A percentile compares a stretch with the other conserved stretches of the same genome.
These are phyloP conservation scores for Mycena albidolilacea DNA, from an alignment of 768 basidiomycete species.

Conservation along the genomic window DNA sequence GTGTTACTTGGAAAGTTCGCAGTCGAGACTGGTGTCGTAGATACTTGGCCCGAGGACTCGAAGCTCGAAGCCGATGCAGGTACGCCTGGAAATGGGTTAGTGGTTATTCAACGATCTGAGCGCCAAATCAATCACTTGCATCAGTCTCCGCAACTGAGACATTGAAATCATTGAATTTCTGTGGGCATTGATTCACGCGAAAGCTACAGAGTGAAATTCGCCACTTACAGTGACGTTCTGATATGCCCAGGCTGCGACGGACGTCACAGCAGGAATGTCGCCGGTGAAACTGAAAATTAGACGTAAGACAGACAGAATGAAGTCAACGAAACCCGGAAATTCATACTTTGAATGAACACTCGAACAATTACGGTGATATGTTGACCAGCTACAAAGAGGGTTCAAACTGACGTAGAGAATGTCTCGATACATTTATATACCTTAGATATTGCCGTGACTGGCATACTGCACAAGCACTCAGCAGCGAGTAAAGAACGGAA, in stretches of 20 bases:
- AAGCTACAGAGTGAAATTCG: not conserved
- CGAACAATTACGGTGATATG: conserved; percentile 10
- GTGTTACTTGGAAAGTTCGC: not conserved
- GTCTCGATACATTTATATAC: not conserved
- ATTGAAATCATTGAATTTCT: conserved; percentile 14
- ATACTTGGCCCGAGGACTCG: not conserved
- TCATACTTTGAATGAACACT: not conserved
- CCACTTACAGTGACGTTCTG: conserved; percentile 21
- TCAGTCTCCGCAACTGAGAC: not conserved
- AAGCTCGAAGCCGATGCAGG: not conserved
- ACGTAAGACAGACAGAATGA: not conserved
- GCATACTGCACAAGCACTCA: conserved; percentile 51
- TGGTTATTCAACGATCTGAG: not conserved
- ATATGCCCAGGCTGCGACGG: conserved; percentile 20
- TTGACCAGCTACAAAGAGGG: conserved; percentile 5
- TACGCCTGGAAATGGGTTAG: not conserved
- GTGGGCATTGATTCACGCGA: not conserved
- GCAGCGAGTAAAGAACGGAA: conserved; percentile 50
- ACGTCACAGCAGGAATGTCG: not conserved
- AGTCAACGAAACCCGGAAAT: not conserved
- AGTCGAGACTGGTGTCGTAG: not conserved
- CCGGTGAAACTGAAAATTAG: not conserved
- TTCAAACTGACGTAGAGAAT: not conserved
- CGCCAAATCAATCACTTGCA: not conserved
- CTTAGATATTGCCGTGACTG: conserved; percentile 37